Conservation (phyloP, 306 rosid species). For the Cicer bijugum region DNA sequence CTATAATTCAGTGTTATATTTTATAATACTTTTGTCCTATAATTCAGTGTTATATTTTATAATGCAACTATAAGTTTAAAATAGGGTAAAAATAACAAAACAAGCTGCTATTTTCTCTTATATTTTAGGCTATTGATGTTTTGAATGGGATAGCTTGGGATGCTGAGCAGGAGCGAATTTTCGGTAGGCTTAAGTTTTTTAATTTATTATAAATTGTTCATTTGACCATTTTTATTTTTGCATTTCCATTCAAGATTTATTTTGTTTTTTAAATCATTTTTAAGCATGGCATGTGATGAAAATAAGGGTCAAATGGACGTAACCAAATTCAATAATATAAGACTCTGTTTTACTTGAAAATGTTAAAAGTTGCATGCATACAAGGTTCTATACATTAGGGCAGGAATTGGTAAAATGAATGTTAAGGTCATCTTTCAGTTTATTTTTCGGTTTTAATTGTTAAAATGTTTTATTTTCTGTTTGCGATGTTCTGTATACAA, state of each 20-base stretch:
- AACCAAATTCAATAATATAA: neutral
- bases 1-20: conserved; percentile 20
- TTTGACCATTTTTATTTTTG: neutral
- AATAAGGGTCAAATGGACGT: neutral
- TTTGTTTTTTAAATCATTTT: neutral
- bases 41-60: conserved; percentile 14
- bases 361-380: neutral
- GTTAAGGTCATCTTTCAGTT: neutral
- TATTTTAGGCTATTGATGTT: conserved; percentile 63
- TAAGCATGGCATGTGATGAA: neutral
- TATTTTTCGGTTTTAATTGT: neutral
- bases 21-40: conserved; percentile 11
- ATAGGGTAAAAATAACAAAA: neutral
- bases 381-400: neutral
- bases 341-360: conserved; percentile 4
- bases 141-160: conserved; percentile 99
- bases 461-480: neutral
- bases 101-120: conserved; percentile 21
- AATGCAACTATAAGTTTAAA: neutral
- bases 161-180: conserved; percentile 55
- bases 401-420: neutral
- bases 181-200: conserved; percentile 59
- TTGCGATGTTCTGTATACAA: neutral
- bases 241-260: neutral
- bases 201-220: neutral